A percentile compares a stretch with the other conserved stretches of the same genome.
phyloP scores from a whole-genome alignment of 2,329 filamentous ascomycete genomes.

The Aureobasidium vineae region DNA sequence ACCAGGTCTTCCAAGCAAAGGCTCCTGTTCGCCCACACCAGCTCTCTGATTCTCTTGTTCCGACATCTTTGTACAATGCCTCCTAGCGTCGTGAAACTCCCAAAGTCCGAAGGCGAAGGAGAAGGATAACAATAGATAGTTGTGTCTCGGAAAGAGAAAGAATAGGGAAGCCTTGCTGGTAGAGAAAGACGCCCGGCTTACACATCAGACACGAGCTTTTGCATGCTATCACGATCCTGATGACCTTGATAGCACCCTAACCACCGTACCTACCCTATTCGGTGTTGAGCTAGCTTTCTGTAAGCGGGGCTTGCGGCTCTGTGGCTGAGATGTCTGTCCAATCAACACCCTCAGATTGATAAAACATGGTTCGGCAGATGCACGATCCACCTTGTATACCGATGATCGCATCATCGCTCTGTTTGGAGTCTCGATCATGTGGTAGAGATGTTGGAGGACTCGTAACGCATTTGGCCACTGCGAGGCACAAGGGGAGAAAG shows the following conservation, averaged over 20 bases:
- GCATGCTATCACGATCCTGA: conserved; percentile 14
- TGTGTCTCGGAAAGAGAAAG: not conserved
- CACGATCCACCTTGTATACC: conserved; percentile 17
- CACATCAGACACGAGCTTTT: conserved; percentile 6
- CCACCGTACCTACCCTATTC: conserved; percentile 12
- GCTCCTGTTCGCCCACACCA: conserved; percentile 60
- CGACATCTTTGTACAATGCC: conserved; percentile 48
- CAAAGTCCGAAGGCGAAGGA: not conserved
- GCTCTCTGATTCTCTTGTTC: conserved; percentile 42
- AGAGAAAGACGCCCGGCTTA: conserved; percentile 6
- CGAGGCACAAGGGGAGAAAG: no score
- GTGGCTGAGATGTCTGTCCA: not conserved
- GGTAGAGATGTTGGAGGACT: not conserved
- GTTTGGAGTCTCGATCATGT: not conserved
- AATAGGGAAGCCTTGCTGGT: not conserved
- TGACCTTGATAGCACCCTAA: conserved; percentile 9
- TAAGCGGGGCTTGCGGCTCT: conserved; percentile 16
- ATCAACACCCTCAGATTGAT: not conserved
- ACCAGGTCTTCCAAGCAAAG: conserved; percentile 67
- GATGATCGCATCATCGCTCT: conserved; percentile 7
- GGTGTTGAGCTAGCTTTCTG: conserved; percentile 12
- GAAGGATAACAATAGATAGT: not conserved
- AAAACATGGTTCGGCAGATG: conserved; percentile 1
- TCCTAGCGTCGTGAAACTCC: conserved; percentile 6
- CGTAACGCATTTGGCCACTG: not conserved